phyloP scores from a whole-genome alignment of 2,329 filamentous ascomycete species.

The Bipolaris cookei region DNA sequence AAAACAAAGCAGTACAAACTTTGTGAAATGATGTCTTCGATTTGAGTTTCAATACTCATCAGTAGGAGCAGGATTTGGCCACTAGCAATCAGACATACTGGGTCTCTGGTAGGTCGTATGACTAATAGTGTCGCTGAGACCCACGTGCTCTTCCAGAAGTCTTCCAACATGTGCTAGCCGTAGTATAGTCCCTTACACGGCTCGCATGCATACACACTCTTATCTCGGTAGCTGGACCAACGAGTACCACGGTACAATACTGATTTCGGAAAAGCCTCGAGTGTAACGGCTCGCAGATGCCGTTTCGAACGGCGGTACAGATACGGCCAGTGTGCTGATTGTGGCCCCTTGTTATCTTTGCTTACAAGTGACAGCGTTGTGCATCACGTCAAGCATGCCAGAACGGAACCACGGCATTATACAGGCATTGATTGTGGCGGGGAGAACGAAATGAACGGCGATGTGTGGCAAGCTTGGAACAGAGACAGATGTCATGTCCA shows the following conservation, averaged over 20 bases:
- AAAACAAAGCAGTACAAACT: too few species aligned
- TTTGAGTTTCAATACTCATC: background rate
- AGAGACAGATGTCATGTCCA: conserved; percentile 7
- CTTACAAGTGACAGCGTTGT: too few species aligned
- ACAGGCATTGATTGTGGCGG: background rate
- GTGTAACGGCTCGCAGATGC: too few species aligned
- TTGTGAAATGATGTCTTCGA: too few species aligned
- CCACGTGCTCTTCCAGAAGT: background rate
- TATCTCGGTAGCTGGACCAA: too few species aligned
- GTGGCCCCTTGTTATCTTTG: too few species aligned
- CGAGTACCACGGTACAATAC: too few species aligned
- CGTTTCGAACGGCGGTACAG: too few species aligned
- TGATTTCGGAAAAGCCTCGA: too few species aligned
- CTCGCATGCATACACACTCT: too few species aligned
- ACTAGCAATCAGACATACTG: background rate
- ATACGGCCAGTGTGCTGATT: too few species aligned
- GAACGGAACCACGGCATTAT: conserved; percentile 3
- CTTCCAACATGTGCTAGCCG: background rate
- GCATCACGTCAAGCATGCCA: too few species aligned
- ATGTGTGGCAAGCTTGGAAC: conserved; percentile 7
- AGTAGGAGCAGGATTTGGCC: background rate
- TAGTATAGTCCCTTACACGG: background rate
- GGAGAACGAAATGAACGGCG: background rate
- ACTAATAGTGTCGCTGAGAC: background rate
- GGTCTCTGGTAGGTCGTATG: background rate